Evolutionary conservation across 805 yeast species (phyloP), one percentile per base, ranked within the genome.

Genomic region (Candida silvatica): DNA sequence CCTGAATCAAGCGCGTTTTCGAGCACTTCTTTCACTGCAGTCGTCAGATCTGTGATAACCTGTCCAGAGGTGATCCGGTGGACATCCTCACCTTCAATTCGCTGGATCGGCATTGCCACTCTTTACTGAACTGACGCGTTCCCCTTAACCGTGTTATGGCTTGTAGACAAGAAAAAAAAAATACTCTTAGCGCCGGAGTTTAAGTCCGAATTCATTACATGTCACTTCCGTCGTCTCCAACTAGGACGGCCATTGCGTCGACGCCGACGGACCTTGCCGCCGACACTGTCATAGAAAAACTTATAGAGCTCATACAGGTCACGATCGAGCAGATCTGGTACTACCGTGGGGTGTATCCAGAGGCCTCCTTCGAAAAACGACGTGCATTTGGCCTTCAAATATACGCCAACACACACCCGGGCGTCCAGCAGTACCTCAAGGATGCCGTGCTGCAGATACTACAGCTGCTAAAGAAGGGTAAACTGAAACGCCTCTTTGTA

Each of bases 41-140:
- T 75, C 0, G 74, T 64, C 29, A 92, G 58, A 46, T 84, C 95
- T 4, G 78, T 71, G 9, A 92, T 82, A 11, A 92, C 97, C 54
- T 92, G 98, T 0, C 96, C 96, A 0, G 97, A 85, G 0, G 96
- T 86, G 38, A 90, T 74, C 39, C 69, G 65, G 44, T 82, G 84
- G 5, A 87, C 67, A 45, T 88, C 94, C 7, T 47, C 45, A 1
- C 43, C 43, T 24, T 62, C 64, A 19, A 77, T 71, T 4, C 64
- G 62, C 23, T 48, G 39, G 12, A 66, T 58, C 8, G 51, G 25
- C 58, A 52, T 52, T 22, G 24, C 11, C n/a, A n/a, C n/a, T n/a
- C n/a, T n/a, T n/a, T n/a, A n/a, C n/a, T n/a, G n/a, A n/a, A n/a
- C n/a, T n/a, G n/a, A n/a, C n/a, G n/a, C 24, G 24, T 22, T 22